Percentiles rank a stretch among this genome's conserved stretches.
These are phyloP conservation scores for Fibroporia radiculosa DNA, from an alignment of 768 basidiomycete genomes.

Conservation along the genomic window DNA sequence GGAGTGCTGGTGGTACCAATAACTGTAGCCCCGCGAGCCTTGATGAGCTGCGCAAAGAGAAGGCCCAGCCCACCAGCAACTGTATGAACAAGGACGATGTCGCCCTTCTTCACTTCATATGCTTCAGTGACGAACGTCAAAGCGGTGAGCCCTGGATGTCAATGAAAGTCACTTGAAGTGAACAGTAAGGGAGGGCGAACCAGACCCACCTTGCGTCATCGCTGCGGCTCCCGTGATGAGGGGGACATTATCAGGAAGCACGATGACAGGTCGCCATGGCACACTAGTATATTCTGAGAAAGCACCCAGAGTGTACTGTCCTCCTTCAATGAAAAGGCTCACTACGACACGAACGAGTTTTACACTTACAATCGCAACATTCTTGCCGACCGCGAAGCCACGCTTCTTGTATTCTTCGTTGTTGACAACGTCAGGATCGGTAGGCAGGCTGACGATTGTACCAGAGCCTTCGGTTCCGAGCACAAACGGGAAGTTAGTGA, in stretches of 20 bases:
- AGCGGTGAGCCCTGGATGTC: constrained; percentile 67
- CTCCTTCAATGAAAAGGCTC: no score
- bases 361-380: constrained; percentile 51
- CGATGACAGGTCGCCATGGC: constrained; percentile 50
- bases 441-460: constrained; percentile 65
- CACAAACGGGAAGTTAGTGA: constrained; percentile 48
- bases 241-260: constrained; percentile 53
- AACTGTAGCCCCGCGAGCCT: constrained; percentile 70
- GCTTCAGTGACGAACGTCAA: constrained; percentile 75
- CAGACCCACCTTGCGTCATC: constrained; percentile 39
- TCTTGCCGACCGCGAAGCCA: constrained; percentile 55
- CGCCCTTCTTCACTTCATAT: constrained; percentile 73
- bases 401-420: constrained; percentile 57
- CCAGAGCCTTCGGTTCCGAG: constrained; percentile 80
- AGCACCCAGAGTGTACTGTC: constrained; percentile 24
- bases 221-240: constrained; percentile 55
- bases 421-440: constrained; percentile 48
- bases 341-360: not conserved
- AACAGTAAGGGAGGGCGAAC: not conserved
- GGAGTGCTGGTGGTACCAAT: constrained; percentile 88
- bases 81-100: constrained; percentile 78
- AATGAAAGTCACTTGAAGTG: not conserved
- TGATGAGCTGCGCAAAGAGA: constrained; percentile 57
- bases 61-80: constrained; percentile 84
- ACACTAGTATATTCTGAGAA: constrained; percentile 68